Conservation (phyloP, 768 basidiomycete genomes). For the Myochromella boudieri region DNA sequence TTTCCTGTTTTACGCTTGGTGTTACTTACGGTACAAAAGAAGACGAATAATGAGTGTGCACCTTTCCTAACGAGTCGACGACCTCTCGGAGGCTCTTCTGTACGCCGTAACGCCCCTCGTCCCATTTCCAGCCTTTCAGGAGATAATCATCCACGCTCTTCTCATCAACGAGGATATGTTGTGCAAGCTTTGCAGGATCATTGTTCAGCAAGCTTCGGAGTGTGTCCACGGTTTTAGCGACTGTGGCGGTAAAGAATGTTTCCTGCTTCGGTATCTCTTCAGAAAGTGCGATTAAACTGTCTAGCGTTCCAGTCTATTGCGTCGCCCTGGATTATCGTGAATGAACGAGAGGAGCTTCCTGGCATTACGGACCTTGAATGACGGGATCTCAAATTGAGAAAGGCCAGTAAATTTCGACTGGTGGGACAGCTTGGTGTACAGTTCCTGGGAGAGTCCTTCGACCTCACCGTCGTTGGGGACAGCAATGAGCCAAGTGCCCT, state of each 20-base stretch:
- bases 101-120: conserved; percentile 84
- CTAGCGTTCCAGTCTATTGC: conserved; percentile 88
- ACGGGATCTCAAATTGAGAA: conserved; percentile 72
- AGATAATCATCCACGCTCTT: conserved; percentile 76
- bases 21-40: conserved; percentile 3
- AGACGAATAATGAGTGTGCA: conserved; percentile 28
- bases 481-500: conserved; percentile 91
- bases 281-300: conserved; percentile 82
- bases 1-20: conserved; percentile 60
- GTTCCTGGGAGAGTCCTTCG: conserved; percentile 67
- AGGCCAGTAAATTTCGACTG: conserved; percentile 57
- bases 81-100: conserved; percentile 83
- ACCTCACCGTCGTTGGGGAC: conserved; percentile 87
- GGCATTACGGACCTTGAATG: conserved; percentile 79
- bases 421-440: conserved; percentile 59
- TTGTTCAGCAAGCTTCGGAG: conserved; percentile 89
- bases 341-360: conserved; percentile 1
- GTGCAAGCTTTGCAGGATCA: conserved; percentile 70
- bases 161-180: conserved; percentile 82
- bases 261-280: conserved; percentile 95
- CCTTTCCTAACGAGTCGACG: conserved; percentile 84
- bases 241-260: conserved; percentile 77
- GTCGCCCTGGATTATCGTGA: conserved; percentile 9
- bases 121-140: conserved; percentile 88
- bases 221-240: conserved; percentile 93